Base-by-base conservation (phyloP, 2,329 filamentous ascomycete genomes). In the Phialemoniopsis sp. region DNA sequence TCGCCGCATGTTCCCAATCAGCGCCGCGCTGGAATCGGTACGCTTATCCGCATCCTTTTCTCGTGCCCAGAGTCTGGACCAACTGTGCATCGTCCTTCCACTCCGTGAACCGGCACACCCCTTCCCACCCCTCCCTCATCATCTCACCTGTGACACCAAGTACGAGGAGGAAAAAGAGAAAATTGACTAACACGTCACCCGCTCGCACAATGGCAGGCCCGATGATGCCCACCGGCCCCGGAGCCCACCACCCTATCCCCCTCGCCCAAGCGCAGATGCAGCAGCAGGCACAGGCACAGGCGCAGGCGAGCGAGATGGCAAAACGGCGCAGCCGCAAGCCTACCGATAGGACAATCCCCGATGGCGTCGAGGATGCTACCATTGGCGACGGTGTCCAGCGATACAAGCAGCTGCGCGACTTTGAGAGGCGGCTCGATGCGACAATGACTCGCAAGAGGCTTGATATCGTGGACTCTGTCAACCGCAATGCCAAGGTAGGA, bases 361-460 rank as follows among this genome's bases (percentile, higher is more conserved):
- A 97, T 48, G 89, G 88, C 40, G 76, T 95, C 33, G 90, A 94
- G 52, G 82, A 89, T 35, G 78, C 85, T 47, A 79, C 89, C 45
- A 80, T 95, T 47, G 89, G 87, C 46, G 87, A 95, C 59, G 84
- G 85, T 30, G 89, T 85, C 33, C 73, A 83, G 57, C 78, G 88
- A 51, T 98, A 98, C 67, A 83, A 82, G 56, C 81, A 85, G 42
- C 67, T 98, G 57, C 81, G 89, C 56, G 89, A 95, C 49, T 72
- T 94, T 42, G 93, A 98, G 73, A 82, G 88, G 56, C 79, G 83
- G 39, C 72, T 98, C 40, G 93, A 98, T 68, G 87, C 91, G 31
- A 87, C 88, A 14, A 94, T 96, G 75, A 90, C 93, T 61, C 83
- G 91, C 56, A 98, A 98, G 70, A 78, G 90, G 45, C 68, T 98